Conservation (phyloP, 2,329 filamentous ascomycete genomes). For the Hyphodiscus sp. region DNA sequence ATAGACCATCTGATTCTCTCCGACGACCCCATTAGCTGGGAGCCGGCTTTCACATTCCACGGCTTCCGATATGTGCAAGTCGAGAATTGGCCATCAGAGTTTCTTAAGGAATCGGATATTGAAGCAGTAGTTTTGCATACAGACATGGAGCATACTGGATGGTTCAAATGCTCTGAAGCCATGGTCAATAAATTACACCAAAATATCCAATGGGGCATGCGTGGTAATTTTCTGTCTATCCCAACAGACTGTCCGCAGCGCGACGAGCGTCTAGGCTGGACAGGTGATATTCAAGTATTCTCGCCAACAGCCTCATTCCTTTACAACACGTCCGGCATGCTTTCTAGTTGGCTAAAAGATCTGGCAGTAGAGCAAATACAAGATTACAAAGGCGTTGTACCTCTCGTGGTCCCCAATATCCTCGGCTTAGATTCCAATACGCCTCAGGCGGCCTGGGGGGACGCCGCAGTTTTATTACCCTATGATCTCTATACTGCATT, state of each 20-base stretch:
- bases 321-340: slow-evolving; percentile 34
- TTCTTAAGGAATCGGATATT: slow-evolving; percentile 7
- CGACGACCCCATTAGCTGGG: slow-evolving; percentile 31
- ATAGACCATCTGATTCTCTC: slow-evolving; percentile 33
- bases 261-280: slow-evolving; percentile 44
- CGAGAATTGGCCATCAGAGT: slow-evolving; percentile 9
- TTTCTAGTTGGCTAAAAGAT: slow-evolving; percentile 38
- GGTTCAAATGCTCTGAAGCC: slow-evolving; percentile 21
- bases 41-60: slow-evolving; percentile 40
- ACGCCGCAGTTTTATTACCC: slow-evolving; percentile 36
- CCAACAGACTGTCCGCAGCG: slow-evolving; percentile 44
- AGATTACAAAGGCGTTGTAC: slow-evolving; percentile 8
- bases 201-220: slow-evolving; percentile 41
- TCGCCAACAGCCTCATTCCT: slow-evolving; percentile 37
- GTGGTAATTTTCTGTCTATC: slow-evolving; percentile 39
- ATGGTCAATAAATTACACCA: slow-evolving; percentile 39
- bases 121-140: slow-evolving; percentile 22
- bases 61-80: slow-evolving; percentile 38
- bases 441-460: slow-evolving; percentile 35
- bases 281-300: slow-evolving; percentile 41
- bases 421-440: slow-evolving; percentile 7
- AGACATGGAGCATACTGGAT: slow-evolving; percentile 22
- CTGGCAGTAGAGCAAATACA: slow-evolving; percentile 32
- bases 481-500: slow-evolving; percentile 36
- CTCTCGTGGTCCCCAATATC: slow-evolving; percentile 17